phyloP scores from a whole-genome alignment of 805 yeast genomes.

The Wickerhamiella dianesei region DNA sequence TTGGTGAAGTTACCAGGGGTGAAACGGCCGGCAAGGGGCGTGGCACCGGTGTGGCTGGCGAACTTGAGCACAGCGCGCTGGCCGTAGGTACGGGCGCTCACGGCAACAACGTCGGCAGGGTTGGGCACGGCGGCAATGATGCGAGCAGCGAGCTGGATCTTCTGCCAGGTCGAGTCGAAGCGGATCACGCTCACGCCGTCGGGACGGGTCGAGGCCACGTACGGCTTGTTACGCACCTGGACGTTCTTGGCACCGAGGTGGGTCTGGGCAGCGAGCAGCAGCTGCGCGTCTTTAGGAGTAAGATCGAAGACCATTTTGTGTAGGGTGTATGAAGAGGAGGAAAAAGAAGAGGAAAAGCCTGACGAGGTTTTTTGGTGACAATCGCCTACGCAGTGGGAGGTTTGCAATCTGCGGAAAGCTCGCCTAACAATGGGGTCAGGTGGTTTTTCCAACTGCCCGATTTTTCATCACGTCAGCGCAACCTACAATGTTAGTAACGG shows the following conservation, averaged over 20 bases:
- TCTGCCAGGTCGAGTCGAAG: constrained; percentile 99
- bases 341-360: neutral
- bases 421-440: too few relatives aligned
- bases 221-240: constrained; percentile 45
- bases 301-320: constrained; percentile 27
- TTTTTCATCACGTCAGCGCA: neutral
- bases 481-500: neutral
- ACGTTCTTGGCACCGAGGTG: constrained; percentile 99
- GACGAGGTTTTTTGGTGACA: neutral
- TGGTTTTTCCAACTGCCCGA: neutral
- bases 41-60: constrained; percentile 99
- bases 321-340: neutral
- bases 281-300: constrained; percentile 97
- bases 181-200: constrained; percentile 98
- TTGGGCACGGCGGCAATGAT: constrained; percentile 98
- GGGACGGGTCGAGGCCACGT: constrained; percentile 17
- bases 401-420: too few relatives aligned
- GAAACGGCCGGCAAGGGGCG: constrained; percentile 99
- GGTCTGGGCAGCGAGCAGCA: constrained; percentile 97
- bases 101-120: constrained; percentile 96
- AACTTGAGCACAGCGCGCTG: constrained; percentile 99
- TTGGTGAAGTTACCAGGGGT: constrained; percentile 99
- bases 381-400: neutral
- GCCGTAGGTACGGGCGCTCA: constrained; percentile 98
- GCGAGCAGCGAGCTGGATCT: constrained; percentile 98